Percentiles rank a stretch among this genome's conserved stretches.
Evolutionary conservation across 345 rosid genomes (phyloP).

Genomic region (Eucalyptus sp.): DNA sequence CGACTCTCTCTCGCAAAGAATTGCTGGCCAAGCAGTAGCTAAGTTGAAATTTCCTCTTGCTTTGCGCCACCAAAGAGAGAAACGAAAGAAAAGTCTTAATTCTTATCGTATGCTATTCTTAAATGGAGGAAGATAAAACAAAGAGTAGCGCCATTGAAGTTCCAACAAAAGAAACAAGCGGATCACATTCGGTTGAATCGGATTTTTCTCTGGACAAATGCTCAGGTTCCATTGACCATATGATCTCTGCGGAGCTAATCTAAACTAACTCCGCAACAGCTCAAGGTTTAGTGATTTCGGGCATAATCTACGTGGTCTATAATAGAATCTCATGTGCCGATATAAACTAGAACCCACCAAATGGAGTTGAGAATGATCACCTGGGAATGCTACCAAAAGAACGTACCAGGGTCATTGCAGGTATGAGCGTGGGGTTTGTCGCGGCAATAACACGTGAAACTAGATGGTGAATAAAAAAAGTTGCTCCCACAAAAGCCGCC

Average conservation of each 20-base stretch:
- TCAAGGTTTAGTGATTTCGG: not conserved
- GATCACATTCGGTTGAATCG: not conserved
- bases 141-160: not conserved
- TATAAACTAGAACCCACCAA: not conserved
- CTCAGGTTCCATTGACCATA: not conserved
- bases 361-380: not conserved
- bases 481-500: slow-evolving; percentile 36
- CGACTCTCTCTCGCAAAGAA: not conserved
- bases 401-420: not conserved
- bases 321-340: not conserved
- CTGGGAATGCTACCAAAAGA: not conserved
- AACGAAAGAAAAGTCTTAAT: not conserved
- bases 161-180: not conserved
- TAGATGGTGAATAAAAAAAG: not conserved
- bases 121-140: not conserved
- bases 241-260: not conserved
- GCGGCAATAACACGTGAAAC: slow-evolving; percentile 24
- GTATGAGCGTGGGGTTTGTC: not conserved
- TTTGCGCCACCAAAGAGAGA: not conserved
- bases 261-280: not conserved
- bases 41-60: not conserved
- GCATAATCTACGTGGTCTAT: not conserved
- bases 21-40: not conserved
- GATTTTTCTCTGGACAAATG: not conserved
- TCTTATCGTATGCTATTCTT: not conserved